Evolutionary conservation across 1,139 yeast species (phyloP), one percentile per base, ranked within the genome.

Genomic region (Sugiyamaella sp.): DNA sequence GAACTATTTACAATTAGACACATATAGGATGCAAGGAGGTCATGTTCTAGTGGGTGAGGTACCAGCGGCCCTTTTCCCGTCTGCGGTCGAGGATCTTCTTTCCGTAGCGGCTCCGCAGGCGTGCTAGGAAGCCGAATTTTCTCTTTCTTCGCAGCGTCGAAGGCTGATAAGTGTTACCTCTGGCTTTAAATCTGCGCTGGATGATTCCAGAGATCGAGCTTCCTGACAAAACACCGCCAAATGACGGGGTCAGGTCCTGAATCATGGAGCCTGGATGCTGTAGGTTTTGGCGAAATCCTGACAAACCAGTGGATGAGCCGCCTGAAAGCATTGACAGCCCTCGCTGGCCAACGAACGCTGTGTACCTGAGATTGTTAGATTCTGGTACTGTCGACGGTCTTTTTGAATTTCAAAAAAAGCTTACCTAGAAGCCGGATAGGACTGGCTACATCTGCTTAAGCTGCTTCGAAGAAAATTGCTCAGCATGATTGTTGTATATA

Each of bases 91-190:
- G 74, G 46, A 93, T 80, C 68, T 85, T 88, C 63, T 91, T 81
- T 9, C 98, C 98, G 39, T 82, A 80, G 63, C 80, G 81, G n/a
- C 86, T 74, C 68, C 84, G 82, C 71, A 87, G 80, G 68, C 97
- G 82, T n/a, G 96, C 93, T 66, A 93, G 77, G 64, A 91, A 93
- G 0, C 99, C 99, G 58, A 88, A 80, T 33, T 87, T 85, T 72
- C 97, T 85, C 76, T 93, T 93, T 70, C 98, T 81, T 69, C 88
- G 89, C 60, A 89, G 75, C 1, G 95, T 90, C 56, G 91, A 86
- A 45, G 99, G 98, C 71, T 91, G 98, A 72, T 86, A 93, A 20
- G 96, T 89, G 73, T 89, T 87, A 72, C 99, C 99, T 76, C 96
- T 83, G 25, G 90, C 78, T 69, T 87, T 85, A 85, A 91, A 85